These are phyloP conservation scores for Trichoderma cornu-damae DNA, from an alignment of 2,329 filamentous ascomycete genomes.

Conservation along the genomic window DNA sequence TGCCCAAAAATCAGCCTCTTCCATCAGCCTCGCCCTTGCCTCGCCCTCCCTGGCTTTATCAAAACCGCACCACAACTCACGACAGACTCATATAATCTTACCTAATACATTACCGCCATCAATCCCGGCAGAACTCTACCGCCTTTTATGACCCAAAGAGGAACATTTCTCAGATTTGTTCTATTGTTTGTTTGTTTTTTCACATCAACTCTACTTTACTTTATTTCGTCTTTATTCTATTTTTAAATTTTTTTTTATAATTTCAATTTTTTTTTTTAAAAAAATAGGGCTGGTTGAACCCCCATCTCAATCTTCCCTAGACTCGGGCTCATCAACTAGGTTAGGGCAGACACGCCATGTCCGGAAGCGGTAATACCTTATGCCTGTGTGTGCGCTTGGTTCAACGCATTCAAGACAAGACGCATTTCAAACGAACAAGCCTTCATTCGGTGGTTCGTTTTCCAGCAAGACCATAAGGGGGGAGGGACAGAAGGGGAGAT, in stretches of 20 bases:
- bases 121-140: too few species aligned
- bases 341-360: constrained; percentile 13
- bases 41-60: neutral
- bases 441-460: neutral
- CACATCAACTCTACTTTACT: too few species aligned
- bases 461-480: too few species aligned
- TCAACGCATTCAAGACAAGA: too few species aligned
- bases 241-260: neutral
- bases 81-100: too few species aligned
- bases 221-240: too few species aligned
- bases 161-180: too few species aligned
- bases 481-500: too few species aligned
- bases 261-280: neutral
- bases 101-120: neutral
- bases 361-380: constrained; percentile 7
- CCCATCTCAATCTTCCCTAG: constrained; percentile 16
- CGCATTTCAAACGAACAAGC: neutral
- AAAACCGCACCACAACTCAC: constrained; percentile 1
- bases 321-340: constrained; percentile 6
- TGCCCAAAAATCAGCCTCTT: too few species aligned
- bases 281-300: neutral
- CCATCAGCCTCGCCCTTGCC: neutral
- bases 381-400: constrained; percentile 4
- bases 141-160: too few species aligned
- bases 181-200: too few species aligned